These are phyloP conservation scores for Sarocladium brachiariae DNA, from an alignment of 2,329 filamentous ascomycete species.

Conservation along the genomic window DNA sequence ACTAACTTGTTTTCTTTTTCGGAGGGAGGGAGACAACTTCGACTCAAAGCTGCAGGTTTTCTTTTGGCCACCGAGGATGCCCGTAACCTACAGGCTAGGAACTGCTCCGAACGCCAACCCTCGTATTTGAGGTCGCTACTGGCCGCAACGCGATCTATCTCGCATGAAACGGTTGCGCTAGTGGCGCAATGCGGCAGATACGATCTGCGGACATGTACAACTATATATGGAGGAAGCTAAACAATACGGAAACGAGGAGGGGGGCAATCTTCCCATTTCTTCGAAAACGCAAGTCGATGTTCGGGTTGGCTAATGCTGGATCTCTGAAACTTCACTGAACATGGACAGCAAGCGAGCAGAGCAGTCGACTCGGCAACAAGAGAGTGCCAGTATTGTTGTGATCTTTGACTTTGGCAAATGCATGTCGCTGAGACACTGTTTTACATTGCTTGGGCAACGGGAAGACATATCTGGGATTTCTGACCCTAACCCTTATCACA, in stretches of 20 bases:
- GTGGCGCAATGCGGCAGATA: conserved; percentile 1
- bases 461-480: not conserved
- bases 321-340: too few relatives aligned
- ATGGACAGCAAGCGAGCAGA: too few relatives aligned
- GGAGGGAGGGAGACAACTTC: not conserved
- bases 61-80: too few relatives aligned
- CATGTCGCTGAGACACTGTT: too few relatives aligned
- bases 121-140: not conserved
- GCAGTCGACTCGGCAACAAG: too few relatives aligned
- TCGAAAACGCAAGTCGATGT: too few relatives aligned
- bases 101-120: conserved; percentile 3
- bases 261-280: too few relatives aligned
- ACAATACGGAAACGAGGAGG: too few relatives aligned
- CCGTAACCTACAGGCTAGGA: too few relatives aligned
- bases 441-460: too few relatives aligned
- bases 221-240: too few relatives aligned
- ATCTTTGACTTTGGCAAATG: not conserved
- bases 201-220: not conserved
- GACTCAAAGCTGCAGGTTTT: not conserved
- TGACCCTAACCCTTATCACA: conserved; percentile 3
- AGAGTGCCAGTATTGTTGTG: not conserved
- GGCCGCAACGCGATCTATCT: not conserved
- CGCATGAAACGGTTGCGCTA: not conserved
- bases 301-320: too few relatives aligned
- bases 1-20: not conserved